phyloP scores from a whole-genome alignment of 2,329 filamentous ascomycete species.

The Verticillium tricorpus region DNA sequence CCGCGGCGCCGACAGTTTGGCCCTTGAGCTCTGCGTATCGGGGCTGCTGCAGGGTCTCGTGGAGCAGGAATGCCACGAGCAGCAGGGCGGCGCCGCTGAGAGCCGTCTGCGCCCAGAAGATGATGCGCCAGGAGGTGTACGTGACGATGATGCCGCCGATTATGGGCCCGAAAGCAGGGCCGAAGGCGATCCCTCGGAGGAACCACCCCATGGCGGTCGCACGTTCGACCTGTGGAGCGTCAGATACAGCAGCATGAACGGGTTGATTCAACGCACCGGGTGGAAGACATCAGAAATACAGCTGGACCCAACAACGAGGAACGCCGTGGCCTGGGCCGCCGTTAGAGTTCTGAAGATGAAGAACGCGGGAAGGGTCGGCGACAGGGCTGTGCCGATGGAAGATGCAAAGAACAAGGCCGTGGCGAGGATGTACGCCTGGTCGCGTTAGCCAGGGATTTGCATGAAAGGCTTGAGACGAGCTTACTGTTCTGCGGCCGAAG shows the following conservation, averaged over 20 bases:
- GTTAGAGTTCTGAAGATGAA: constrained; percentile 71
- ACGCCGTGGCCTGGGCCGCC: constrained; percentile 70
- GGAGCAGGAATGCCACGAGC: constrained; percentile 61
- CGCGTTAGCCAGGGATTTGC: neutral
- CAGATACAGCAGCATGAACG: neutral
- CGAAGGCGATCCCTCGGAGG: constrained; percentile 64
- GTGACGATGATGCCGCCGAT: constrained; percentile 74
- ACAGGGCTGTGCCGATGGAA: constrained; percentile 65
- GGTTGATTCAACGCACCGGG: constrained; percentile 30
- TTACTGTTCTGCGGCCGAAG: constrained; percentile 53
- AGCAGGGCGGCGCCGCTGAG: constrained; percentile 56
- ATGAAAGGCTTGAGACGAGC: constrained; percentile 17
- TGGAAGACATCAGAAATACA: constrained; percentile 40
- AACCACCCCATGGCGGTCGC: constrained; percentile 73
- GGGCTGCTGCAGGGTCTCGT: constrained; percentile 67
- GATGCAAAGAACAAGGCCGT: constrained; percentile 62
- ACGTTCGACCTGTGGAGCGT: constrained; percentile 44
- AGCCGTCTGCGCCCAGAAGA: constrained; percentile 74
- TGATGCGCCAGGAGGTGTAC: constrained; percentile 65
- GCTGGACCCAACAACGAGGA: constrained; percentile 66
- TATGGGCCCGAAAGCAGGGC: constrained; percentile 66
- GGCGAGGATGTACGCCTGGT: constrained; percentile 53
- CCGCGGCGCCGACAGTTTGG: constrained; percentile 42
- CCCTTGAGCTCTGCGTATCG: constrained; percentile 57
- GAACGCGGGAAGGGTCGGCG: constrained; percentile 66